Evolutionary conservation across 164 flowering plant genomes (phyloP), one percentile per base, ranked within the genome.

Genomic region (Aristolochia fimbriata): DNA sequence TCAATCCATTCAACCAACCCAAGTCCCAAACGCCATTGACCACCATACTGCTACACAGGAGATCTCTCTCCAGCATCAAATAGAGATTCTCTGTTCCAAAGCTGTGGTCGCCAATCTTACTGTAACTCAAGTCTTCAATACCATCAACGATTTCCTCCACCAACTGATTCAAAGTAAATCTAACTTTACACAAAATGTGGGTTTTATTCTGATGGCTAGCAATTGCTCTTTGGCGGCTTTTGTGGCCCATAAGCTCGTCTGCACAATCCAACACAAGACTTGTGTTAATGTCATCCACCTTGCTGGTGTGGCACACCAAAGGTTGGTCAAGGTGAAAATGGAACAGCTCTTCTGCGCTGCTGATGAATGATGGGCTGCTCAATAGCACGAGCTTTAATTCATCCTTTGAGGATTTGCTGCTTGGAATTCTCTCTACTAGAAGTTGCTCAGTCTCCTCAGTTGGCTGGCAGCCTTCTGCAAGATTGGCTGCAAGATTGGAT

Each of bases 1-100:
- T 76, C 65, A 74, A 72, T 43, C 63, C 78, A 46, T 59, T 65
- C 63, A 65, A 73, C 95, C 97, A 87, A 60, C 83, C 87, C 58
- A 67, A 48, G 47, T 79, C 82, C 93, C 95, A 90, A 9, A 69
- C 62, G 33, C 80, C 80, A 61, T 63, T 71, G 22, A 60, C 72
- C 25, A 62, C 31, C 57, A 65, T 51, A 60, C 70, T 78, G 53
- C 64, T 78, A 72, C 73, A 54, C 23, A 55, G 65, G 23, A 90
- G 60, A 73, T 90, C 97, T 64, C 67, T 76, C 54, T 76, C 77
- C 65, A 90, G 59, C 68, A 79, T 63, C 19, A 54, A 24, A 57
- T 62, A 65, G 14, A 85, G 49, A 56, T 48, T 62, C 52, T 85
- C 83, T 0, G 48, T 47, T 30, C 49, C 54, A 61, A 64, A 54